Percentiles rank a stretch among this genome's conserved stretches.
Evolutionary conservation across 2,329 filamentous ascomycete genomes (phyloP).

Genomic region (Pseudocercospora pini-densiflorae): DNA sequence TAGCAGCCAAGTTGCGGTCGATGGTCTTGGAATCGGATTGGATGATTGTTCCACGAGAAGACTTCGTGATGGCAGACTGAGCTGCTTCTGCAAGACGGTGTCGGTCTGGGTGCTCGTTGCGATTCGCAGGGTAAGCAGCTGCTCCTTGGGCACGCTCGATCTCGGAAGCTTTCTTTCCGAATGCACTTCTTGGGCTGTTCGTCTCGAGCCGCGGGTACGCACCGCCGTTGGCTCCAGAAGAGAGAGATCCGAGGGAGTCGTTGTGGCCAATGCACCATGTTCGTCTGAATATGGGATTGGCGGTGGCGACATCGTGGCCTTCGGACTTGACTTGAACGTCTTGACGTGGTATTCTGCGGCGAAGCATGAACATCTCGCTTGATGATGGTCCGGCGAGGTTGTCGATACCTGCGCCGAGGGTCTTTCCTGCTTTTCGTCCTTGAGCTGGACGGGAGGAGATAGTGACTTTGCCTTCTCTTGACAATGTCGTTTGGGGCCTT

Average conservation of each 20-base stretch:
- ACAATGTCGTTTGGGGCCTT: slow-evolving; percentile 17
- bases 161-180: slow-evolving; percentile 10
- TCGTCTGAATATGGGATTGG: slow-evolving; percentile 1
- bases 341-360: slow-evolving; percentile 9
- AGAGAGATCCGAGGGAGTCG: slow-evolving; percentile 6
- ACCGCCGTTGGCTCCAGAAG: slow-evolving; percentile 34
- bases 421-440: slow-evolving; percentile 16
- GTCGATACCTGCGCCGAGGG: slow-evolving; percentile 32
- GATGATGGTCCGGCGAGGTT: slow-evolving; percentile 24
- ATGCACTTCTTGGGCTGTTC: slow-evolving; percentile 10
- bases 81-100: not conserved
- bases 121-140: not conserved
- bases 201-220: slow-evolving; percentile 30
- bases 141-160: slow-evolving; percentile 12
- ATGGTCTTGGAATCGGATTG: not conserved
- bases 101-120: slow-evolving; percentile 5
- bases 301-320: slow-evolving; percentile 5
- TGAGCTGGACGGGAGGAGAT: not conserved
- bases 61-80: not conserved
- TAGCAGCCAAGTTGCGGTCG: slow-evolving; percentile 4
- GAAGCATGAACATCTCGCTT: slow-evolving; percentile 15
- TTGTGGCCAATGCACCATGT: slow-evolving; percentile 12
- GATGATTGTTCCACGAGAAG: not conserved
- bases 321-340: not conserved
- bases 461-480: not conserved